Evolutionary conservation across 495 filamentous ascomycete species (phyloP), one percentile per base, ranked within the genome.

Genomic region (Penicillium paxilli): DNA sequence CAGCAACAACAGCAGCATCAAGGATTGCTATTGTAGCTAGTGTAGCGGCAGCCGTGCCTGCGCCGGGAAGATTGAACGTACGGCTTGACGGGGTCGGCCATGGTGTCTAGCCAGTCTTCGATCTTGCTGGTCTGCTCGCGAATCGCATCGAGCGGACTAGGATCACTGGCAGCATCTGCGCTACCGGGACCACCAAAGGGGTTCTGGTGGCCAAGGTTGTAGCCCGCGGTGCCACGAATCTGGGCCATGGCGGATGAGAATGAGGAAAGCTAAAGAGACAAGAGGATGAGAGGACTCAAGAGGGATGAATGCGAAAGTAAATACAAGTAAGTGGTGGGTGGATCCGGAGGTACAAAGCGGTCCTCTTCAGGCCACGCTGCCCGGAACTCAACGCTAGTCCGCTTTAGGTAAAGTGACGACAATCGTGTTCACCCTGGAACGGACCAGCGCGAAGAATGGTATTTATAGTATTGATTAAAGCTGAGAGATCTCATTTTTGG

Each of bases 111-210:
- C 73, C 89, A 79, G 68, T 98, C 94, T 75, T 98, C 94, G 59
- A 98, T 95, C 80, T 96, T 97, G 83, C 87, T 96, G 25, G 94
- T 98, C 70, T 98, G 91, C 73, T 90, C 87, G 46, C 94, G 83
- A 61, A 98, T 93, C 40, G 88, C 80, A 70, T 96, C 95, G 44
- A 98, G 84, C 44, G 94, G 89, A 75, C 89, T 93, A 24, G 90
- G 86, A 62, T 94, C 90, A 72, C 76, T 83, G 52, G 82, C 77
- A 55, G 82, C 78, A 62, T 83, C 80, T 67, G 77, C 77, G 67
- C 83, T 74, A 63, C 80, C 75, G 42, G 84, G 80, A 25, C 79
- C 82, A 35, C 87, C 87, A 61, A 93, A 94, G 48, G 86, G 81
- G 65, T 81, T 85, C 60, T 86, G 86, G 60, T 85, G 81, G 57